These are phyloP conservation scores for Dothistroma septosporum DNA, from an alignment of 2,329 filamentous ascomycete genomes.

Conservation along the genomic window DNA sequence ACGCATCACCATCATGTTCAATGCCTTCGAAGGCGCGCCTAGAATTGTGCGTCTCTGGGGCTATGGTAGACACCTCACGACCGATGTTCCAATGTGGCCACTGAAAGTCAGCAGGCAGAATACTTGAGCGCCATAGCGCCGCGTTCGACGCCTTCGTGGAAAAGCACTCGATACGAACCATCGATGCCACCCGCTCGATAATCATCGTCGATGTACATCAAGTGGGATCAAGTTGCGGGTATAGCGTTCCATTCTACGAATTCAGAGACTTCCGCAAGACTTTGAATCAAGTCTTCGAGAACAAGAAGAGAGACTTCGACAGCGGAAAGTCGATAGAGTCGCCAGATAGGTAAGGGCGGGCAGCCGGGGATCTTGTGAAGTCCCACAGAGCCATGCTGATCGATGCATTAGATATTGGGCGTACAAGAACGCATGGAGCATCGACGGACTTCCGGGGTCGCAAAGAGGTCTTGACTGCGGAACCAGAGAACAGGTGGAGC, in stretches of 20 bases:
- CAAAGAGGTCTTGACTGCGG: constrained; percentile 37
- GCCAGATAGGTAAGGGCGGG: constrained; percentile 36
- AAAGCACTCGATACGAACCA: constrained; percentile 34
- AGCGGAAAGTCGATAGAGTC: constrained; percentile 38
- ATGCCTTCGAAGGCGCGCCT: constrained; percentile 41
- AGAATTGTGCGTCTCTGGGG: constrained; percentile 45
- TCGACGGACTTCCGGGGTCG: constrained; percentile 45
- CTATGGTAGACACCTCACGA: constrained; percentile 22
- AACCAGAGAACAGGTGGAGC: constrained; percentile 36
- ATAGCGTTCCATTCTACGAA: constrained; percentile 43
- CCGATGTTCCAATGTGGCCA: constrained; percentile 35
- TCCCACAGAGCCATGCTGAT: constrained; percentile 1
- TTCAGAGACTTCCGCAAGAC: constrained; percentile 40
- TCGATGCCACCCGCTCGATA: constrained; percentile 39
- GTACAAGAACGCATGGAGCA: constrained; percentile 41
- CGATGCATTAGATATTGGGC: constrained; percentile 40
- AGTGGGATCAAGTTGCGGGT: constrained; percentile 42
- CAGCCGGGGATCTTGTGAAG: neutral
- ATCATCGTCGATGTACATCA: constrained; percentile 44
- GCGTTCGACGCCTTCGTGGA: constrained; percentile 35
- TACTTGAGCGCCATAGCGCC: constrained; percentile 38
- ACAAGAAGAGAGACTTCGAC: constrained; percentile 36
- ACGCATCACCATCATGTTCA: constrained; percentile 42
- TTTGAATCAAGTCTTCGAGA: constrained; percentile 41
- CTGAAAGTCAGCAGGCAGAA: constrained; percentile 18